Conservation (phyloP, 1,139 yeast genomes). For the Torulaspora pretoriensis region DNA sequence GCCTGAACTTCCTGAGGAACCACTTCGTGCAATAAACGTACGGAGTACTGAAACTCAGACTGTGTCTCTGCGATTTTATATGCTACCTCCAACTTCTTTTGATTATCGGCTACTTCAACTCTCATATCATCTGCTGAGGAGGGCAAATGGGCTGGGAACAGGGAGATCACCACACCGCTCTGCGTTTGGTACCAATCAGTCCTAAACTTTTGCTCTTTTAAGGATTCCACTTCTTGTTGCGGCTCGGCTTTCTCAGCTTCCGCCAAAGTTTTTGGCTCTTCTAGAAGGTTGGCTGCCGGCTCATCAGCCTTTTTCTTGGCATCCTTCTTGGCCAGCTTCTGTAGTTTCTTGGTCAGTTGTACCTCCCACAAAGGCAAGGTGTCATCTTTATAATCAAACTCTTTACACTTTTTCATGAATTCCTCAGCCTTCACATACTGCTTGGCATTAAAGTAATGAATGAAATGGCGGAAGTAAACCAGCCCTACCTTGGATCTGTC, state of each 20-base stretch:
- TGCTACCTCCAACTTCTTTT: conserved; percentile 19
- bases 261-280: conserved; percentile 39
- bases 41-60: conserved; percentile 38
- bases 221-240: not conserved
- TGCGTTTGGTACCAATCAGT: conserved; percentile 79
- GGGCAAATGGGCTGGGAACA: conserved; percentile 67
- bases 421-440: conserved; percentile 46
- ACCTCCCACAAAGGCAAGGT: conserved; percentile 50
- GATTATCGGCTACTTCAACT: conserved; percentile 34
- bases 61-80: conserved; percentile 33
- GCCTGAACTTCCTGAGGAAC: conserved; percentile 44
- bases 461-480: conserved; percentile 57
- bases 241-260: conserved; percentile 29
- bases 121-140: conserved; percentile 27
- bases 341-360: conserved; percentile 41
- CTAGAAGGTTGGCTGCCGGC: not conserved
- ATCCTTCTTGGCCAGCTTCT: conserved; percentile 18
- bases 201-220: conserved; percentile 42
- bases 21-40: conserved; percentile 51
- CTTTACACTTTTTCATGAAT: conserved; percentile 49
- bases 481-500: conserved; percentile 51
- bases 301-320: not conserved
- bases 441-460: conserved; percentile 47
- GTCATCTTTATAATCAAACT: conserved; percentile 45
- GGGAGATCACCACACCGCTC: conserved; percentile 55